Base-by-base conservation (phyloP, 1,284 basidiomycete genomes). In the Papiliotrema flavescens region DNA sequence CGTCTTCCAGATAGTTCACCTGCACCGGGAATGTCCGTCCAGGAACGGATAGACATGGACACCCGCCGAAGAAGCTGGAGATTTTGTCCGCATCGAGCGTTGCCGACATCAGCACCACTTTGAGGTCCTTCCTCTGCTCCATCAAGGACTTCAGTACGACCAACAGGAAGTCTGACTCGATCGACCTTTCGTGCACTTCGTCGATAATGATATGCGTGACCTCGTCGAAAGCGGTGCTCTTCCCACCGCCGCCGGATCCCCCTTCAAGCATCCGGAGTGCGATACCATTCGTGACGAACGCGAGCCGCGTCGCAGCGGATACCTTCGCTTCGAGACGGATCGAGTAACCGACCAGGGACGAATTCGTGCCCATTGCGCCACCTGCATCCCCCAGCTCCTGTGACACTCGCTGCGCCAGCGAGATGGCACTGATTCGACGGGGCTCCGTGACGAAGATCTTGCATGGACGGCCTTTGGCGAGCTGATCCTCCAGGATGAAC, bases 11-110 rank as follows among this genome's bases (percentile, higher is more conserved):
- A 69, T 85, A 98, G 47, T 84, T 81, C 19, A 89, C 82, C 47
- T 90, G 85, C 13, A 98, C 96, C 9, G 96, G 95, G 79, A 92
- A 98, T 0, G 94, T 98, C n/a, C 96, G 84, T 2, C 96, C 96
- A 8, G 95, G 95, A 17, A 99, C 90, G 60, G 85, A 84, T 44
- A 97, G 79, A 24, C 86, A 85, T 0, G 93, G 92, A 70, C 94
- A 97, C 24, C 86, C 86, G 20, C 88, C 90, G 70, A 98, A 98
- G 76, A 90, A 98, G 22, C 77, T 79, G n/a, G 93, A 90, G 49
- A 98, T 87, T 76, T 97, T 95, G 57, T 94, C 88, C 0, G 91
- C 89, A 67, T 99, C 92, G 28, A 98, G 81, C 0, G 96, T 99
- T 0, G 96, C 96, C 23, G 93, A 97, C 96, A 99, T 99, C 52